Conservation (phyloP, 352 stramenopile species). For the Lagenidium sp. region DNA sequence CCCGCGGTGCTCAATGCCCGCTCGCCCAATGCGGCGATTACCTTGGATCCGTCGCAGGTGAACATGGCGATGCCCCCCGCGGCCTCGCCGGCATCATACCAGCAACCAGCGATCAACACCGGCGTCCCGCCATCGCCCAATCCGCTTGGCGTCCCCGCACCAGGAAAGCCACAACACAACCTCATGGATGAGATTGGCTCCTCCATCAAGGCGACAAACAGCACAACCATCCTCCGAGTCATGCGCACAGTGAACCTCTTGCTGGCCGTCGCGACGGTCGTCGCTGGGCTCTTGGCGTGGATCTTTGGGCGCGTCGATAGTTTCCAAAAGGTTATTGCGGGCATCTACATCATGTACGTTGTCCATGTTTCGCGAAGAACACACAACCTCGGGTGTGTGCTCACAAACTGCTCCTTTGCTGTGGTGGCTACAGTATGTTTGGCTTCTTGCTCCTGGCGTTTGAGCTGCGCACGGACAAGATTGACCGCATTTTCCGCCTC, state of each 20-base stretch:
- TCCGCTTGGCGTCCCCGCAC: constrained; percentile 9
- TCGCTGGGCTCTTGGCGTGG: constrained; percentile 65
- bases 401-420: too few relatives aligned
- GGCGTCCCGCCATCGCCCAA: constrained; percentile 9
- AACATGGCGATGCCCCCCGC: constrained; percentile 23
- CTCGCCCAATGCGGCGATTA: constrained; percentile 8
- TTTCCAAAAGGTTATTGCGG: constrained; percentile 77
- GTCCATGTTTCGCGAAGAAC: too few relatives aligned
- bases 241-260: constrained; percentile 77
- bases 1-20: constrained; percentile 14
- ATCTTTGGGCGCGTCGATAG: constrained; percentile 66
- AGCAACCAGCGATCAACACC: constrained; percentile 13
- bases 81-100: constrained; percentile 25
- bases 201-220: constrained; percentile 80
- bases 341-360: constrained; percentile 84
- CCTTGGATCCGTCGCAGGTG: constrained; percentile 10
- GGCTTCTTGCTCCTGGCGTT: constrained; percentile 68
- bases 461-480: constrained; percentile 76
- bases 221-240: constrained; percentile 66
- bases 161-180: constrained; percentile 29
- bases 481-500: constrained; percentile 65
- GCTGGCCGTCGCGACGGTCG: constrained; percentile 61
- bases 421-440: constrained; percentile 45
- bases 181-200: constrained; percentile 81
- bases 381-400: too few relatives aligned